Conservation (phyloP, 2,329 filamentous ascomycete species). For the Cercospora nicotianae region DNA sequence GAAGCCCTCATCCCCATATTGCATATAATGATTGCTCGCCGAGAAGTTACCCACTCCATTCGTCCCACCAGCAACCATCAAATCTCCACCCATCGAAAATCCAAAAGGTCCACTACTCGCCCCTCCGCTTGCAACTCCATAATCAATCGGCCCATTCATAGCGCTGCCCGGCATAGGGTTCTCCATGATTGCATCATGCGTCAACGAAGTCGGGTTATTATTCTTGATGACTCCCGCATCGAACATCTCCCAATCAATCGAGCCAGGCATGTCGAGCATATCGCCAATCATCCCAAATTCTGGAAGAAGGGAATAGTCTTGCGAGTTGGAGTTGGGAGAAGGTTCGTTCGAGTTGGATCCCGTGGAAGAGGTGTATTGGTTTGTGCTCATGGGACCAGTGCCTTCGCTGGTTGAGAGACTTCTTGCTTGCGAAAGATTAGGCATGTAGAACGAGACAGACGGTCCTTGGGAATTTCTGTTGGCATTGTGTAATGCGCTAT, state of each 20-base stretch:
- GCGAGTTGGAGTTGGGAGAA: slow-evolving; percentile 15
- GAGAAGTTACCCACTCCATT: not conserved
- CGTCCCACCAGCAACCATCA: not conserved
- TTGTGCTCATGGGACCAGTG: not conserved
- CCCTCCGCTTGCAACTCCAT: not conserved
- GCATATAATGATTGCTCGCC: not conserved
- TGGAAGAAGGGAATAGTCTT: slow-evolving; percentile 3
- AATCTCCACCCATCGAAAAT: not conserved
- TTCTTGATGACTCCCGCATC: slow-evolving; percentile 26
- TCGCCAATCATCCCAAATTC: slow-evolving; percentile 35
- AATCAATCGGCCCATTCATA: slow-evolving; percentile 20
- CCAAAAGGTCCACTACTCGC: not conserved
- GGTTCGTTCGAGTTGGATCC: slow-evolving; percentile 15
- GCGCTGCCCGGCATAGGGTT: slow-evolving; percentile 18
- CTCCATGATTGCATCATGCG: not conserved
- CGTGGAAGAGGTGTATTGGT: not conserved
- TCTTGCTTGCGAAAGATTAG: not conserved
- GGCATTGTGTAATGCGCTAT: not conserved
- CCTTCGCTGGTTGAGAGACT: not conserved
- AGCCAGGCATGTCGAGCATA: slow-evolving; percentile 34
- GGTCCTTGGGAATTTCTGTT: not conserved
- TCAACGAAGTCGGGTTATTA: not conserved
- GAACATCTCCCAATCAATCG: slow-evolving; percentile 38
- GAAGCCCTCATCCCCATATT: not conserved
- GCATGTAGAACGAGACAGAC: not conserved